Conservation (phyloP, 2,329 filamentous ascomycete species). For the Colletotrichum sp. region DNA sequence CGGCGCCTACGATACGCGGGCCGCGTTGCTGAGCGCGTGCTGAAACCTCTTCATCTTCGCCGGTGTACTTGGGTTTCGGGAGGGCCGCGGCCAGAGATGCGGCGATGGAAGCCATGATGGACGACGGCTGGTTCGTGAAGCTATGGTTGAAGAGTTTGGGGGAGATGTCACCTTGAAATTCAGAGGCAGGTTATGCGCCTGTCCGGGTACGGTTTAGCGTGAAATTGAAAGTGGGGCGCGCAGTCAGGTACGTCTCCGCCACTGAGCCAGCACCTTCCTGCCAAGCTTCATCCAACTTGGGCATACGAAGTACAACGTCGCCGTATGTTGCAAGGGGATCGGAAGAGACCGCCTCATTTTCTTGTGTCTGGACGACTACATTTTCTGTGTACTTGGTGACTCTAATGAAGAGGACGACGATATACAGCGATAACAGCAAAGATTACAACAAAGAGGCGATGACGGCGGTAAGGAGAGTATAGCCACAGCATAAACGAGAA, state of each 20-base stretch:
- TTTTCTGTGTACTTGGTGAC: too few relatives aligned
- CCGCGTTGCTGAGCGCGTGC: conserved; percentile 76
- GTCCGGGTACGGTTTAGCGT: neutral
- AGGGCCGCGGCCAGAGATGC: conserved; percentile 79
- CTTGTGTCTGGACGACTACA: too few relatives aligned
- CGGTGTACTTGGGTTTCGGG: conserved; percentile 89
- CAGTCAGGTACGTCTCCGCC: neutral
- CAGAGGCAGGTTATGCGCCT: conserved; percentile 20
- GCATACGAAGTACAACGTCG: neutral
- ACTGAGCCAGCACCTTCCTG: neutral
- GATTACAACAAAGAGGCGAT: too few relatives aligned
- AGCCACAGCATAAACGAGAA: neutral
- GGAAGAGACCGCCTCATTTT: neutral
- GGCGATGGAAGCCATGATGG: conserved; percentile 68
- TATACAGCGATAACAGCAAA: too few relatives aligned
- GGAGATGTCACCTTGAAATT: conserved; percentile 21
- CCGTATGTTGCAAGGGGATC: neutral
- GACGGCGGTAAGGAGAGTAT: too few relatives aligned
- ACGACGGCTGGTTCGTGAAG: conserved; percentile 23
- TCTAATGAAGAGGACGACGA: too few relatives aligned
- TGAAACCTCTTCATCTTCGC: conserved; percentile 84
- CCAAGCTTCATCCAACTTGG: neutral
- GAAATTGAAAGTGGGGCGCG: neutral
- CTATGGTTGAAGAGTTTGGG: conserved; percentile 4
- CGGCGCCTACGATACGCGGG: conserved; percentile 80